Evolutionary conservation across 2,329 filamentous ascomycete genomes (phyloP), one percentile per base, ranked within the genome.

Genomic region (Trichoderma afroharzianum): DNA sequence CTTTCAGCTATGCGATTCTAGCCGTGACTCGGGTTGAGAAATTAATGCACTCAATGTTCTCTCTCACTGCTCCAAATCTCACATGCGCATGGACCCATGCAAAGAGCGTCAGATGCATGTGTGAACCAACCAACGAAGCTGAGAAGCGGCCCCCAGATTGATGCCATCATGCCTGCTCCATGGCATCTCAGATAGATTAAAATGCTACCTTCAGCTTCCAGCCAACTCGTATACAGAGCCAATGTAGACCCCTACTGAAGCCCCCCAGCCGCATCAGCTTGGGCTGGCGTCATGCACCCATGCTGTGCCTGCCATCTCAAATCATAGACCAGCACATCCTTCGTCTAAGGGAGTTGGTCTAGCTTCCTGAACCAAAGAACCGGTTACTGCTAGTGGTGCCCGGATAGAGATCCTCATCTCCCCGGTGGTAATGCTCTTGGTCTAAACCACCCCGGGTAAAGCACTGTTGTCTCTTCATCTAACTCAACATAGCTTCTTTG

Each of bases 361-460:
- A 50, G 21, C 64, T 14, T 43, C 21, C 55, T 61, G 66, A 61
- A 50, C 66, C 36, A 68, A 32, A 33, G n/a, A 68, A 59, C 55
- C 55, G 55, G 66, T 61, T 47, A 28, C n/a, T 47, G 55, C 53
- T 32, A 47, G 36, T 33, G 30, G 18, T 61, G 26, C n/a, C 28
- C 66, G 66, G 66, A 32, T 68, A 55, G 12, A 59, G 36, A 68
- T 50, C 18, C 66, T 58, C 39, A 47, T 68, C 55, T 68, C 66
- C 66, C 55, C 66, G 66, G 55, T n/a, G 26, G 11, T 47, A 15
- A n/a, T 50, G 28, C 55, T 50, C 28, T 18, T 59, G 39, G 15
- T 57, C 64, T 68, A 68, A 68, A 33, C 64, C 33, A 9, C n/a
- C 53, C 28, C 33, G 1, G 55, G 64, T 21, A 68, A 68, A 43